Conservation (phyloP, 1,284 basidiomycete genomes). For the Cystobasidiaceae sp. region DNA sequence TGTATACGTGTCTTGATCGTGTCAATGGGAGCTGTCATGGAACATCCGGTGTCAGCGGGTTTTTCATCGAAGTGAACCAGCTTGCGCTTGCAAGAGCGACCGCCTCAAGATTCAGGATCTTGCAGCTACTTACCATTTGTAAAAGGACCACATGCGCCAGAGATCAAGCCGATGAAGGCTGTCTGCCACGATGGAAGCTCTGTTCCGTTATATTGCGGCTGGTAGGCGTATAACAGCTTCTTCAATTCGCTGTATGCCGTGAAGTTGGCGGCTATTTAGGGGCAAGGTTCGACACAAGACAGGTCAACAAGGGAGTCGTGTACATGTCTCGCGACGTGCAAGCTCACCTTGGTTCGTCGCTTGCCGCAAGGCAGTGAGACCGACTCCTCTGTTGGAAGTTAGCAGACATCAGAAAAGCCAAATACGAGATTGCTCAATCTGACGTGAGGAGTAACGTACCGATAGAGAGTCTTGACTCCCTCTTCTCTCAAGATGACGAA, state of each 20-base stretch:
- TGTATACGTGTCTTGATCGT: conserved; percentile 53
- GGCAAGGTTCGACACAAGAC: not conserved
- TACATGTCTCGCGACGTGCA: not conserved
- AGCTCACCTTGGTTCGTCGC: conserved; percentile 89
- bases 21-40: conserved; percentile 35
- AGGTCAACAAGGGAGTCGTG: not conserved
- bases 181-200: conserved; percentile 83
- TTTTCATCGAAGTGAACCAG: not conserved
- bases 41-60: no score
- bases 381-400: conserved; percentile 31
- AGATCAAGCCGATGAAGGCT: conserved; percentile 87
- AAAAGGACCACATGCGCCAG: conserved; percentile 54
- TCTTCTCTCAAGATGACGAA: conserved; percentile 95
- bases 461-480: conserved; percentile 77
- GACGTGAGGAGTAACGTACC: conserved; percentile 65
- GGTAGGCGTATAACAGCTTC: conserved; percentile 65
- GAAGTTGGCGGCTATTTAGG: conserved; percentile 75
- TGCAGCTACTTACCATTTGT: conserved; percentile 37
- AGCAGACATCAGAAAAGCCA: not conserved
- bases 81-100: not conserved
- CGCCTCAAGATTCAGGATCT: not conserved
- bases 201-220: conserved; percentile 62
- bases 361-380: conserved; percentile 85
- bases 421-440: not conserved
- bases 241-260: conserved; percentile 98